phyloP scores from a whole-genome alignment of 2,329 filamentous ascomycete genomes.

The Alternaria alternata region DNA sequence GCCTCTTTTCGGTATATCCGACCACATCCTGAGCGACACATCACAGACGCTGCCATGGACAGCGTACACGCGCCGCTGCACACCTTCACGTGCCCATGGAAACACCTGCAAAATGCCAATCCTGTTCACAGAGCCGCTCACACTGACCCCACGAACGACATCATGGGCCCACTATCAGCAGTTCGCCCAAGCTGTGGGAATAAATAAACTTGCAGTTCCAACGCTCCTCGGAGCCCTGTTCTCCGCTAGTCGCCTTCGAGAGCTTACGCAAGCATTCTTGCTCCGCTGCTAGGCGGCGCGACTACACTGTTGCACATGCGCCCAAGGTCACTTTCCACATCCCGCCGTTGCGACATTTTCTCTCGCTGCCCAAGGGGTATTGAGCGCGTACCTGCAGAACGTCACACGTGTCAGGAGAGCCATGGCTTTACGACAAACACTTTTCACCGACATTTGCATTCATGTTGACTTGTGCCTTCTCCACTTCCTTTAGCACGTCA shows the following conservation, averaged over 20 bases:
- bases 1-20: not conserved
- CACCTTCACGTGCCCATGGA: not conserved
- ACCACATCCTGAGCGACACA: slow-evolving; percentile 1
- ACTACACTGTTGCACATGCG: not conserved
- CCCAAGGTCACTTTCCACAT: not conserved
- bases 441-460: slow-evolving; percentile 15
- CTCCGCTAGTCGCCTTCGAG: not conserved
- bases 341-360: slow-evolving; percentile 8
- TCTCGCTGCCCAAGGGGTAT: slow-evolving; percentile 10
- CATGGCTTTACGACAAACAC: not conserved
- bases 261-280: slow-evolving; percentile 3
- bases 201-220: not conserved
- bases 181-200: slow-evolving; percentile 2
- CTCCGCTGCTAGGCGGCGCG: not conserved
- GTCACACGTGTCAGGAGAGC: slow-evolving; percentile 3
- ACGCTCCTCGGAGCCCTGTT: slow-evolving; percentile 4
- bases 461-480: not conserved
- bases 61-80: not conserved
- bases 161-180: slow-evolving; percentile 16
- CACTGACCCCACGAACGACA: slow-evolving; percentile 16
- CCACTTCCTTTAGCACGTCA: slow-evolving; percentile 9
- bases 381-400: not conserved
- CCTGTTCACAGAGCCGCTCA: slow-evolving; percentile 3
- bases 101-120: not conserved
- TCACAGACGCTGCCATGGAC: not conserved